Conservation (phyloP, 2,329 filamentous ascomycete genomes). For the Conoideocrella luteorostrata region DNA sequence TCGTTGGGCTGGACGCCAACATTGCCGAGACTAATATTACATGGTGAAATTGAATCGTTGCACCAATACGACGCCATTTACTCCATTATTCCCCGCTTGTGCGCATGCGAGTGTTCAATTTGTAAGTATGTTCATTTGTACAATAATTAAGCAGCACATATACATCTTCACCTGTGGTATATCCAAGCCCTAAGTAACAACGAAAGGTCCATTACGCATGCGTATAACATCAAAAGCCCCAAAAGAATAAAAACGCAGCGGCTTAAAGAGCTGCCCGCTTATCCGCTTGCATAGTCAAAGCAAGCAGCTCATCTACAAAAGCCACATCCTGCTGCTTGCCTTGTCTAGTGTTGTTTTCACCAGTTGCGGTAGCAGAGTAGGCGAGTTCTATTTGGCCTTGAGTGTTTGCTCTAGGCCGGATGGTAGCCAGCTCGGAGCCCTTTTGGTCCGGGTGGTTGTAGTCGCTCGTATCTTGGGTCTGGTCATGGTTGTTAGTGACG, state of each 20-base stretch:
- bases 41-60: background rate
- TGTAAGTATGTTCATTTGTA: no score
- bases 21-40: background rate
- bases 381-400: slow-evolving; percentile 1
- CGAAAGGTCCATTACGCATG: no score
- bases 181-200: background rate
- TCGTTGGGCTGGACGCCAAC: no score
- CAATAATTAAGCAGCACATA: no score
- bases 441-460: background rate
- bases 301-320: slow-evolving; percentile 16
- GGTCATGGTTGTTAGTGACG: background rate
- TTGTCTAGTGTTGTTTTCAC: slow-evolving; percentile 4
- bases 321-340: slow-evolving; percentile 7
- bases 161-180: slow-evolving; percentile 1
- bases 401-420: slow-evolving; percentile 1
- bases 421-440: slow-evolving; percentile 1
- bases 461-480: background rate
- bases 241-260: background rate
- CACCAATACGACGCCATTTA: background rate
- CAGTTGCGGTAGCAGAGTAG: slow-evolving; percentile 10
- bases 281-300: slow-evolving; percentile 13
- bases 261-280: slow-evolving; percentile 6
- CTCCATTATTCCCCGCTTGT: no score
- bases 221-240: no score
- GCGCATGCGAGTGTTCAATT: no score